These are phyloP conservation scores for Aspergillus quadrilineatus DNA, from an alignment of 2,329 filamentous ascomycete genomes.

Conservation along the genomic window DNA sequence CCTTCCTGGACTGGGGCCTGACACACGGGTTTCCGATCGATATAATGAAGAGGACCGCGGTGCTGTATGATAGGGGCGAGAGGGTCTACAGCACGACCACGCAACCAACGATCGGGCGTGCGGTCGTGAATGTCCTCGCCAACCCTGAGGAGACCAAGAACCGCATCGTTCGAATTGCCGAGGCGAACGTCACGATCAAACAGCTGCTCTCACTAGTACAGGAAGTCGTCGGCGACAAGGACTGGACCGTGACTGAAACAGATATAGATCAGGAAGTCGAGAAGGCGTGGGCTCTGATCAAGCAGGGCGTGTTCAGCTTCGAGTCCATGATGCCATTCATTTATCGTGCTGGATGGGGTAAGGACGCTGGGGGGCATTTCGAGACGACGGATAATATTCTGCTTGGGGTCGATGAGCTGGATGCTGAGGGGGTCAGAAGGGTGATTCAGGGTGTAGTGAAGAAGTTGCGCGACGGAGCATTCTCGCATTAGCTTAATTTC, in stretches of 20 bases:
- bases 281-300: not conserved
- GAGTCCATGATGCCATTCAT: not conserved
- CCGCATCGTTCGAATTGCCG: constrained; percentile 48
- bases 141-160: constrained; percentile 57
- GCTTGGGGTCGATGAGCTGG: not conserved
- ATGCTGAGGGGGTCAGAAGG: not conserved
- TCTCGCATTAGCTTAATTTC: too few species aligned
- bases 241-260: not conserved
- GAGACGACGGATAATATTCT: not conserved
- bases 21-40: constrained; percentile 47
- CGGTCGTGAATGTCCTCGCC: constrained; percentile 50
- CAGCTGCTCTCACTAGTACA: not conserved
- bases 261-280: not conserved
- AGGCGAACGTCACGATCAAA: not conserved
- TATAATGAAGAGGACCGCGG: constrained; percentile 32
- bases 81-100: constrained; percentile 50
- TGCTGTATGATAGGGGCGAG: constrained; percentile 54
- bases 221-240: not conserved
- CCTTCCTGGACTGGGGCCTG: constrained; percentile 37
- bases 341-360: not conserved
- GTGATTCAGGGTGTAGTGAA: not conserved
- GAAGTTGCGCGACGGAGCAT: not conserved
- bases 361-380: not conserved
- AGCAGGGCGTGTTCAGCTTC: not conserved
- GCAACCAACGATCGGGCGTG: constrained; percentile 48